Evolutionary conservation across 140 eudicot genomes (phyloP), one percentile per base, ranked within the genome.

Genomic region (Oenanthe javanica): DNA sequence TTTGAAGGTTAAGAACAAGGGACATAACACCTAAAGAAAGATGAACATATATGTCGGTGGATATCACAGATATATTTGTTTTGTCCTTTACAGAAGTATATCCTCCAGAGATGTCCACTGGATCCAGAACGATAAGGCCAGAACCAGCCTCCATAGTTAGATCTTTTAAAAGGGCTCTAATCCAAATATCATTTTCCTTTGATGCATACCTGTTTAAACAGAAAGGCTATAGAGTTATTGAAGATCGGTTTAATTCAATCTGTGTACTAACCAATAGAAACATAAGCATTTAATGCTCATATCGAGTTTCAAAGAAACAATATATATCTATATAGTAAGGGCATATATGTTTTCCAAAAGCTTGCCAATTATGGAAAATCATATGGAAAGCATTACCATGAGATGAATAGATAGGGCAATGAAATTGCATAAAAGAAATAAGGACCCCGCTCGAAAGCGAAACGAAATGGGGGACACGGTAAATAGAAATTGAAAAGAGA

Each of bases 61-160:
- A 95, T 83, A 86, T 78, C 49, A 95, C 80, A 46, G 99, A 92
- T 81, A 92, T 88, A 83, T 90, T 95, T 71, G 94, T 95, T 85
- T 95, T 95, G 83, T 95, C 97, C 85, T 95, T 95, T 52, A 92
- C 93, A 81, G 96, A 92, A 79, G 99, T 95, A 86, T 92, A 95
- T 81, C 97, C 99, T 42, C 92, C 97, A 43, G 97, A 92, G 19
- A 95, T 88, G 84, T 95, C 99, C 82, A 95, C 97, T 76, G 99
- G 99, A 83, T 92, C 97, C 86, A 95, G 93, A 85, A 95, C 83
- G 66, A 91, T 75, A 80, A 95, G 97, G 45, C 99, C 99, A 72
- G 99, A 95, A 83, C 99, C 99, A 87, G 99, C 93, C 87, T 95
- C 99, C 73, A 95, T 80, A 4, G 93, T 90, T 51, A 95, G 72